phyloP scores from a whole-genome alignment of 345 rosid genomes.

The Isatis tinctoria region DNA sequence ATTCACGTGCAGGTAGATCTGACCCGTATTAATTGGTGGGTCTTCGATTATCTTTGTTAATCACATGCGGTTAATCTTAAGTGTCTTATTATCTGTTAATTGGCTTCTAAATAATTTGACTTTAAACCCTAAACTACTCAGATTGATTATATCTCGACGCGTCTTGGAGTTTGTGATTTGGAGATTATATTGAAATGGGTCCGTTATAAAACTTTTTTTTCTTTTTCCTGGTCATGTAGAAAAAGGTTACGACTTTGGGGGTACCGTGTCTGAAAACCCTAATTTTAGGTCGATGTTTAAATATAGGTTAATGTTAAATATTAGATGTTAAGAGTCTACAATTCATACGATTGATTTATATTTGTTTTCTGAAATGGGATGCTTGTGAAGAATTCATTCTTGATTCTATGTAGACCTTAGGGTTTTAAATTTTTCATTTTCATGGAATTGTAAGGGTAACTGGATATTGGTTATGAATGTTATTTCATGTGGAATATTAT shows the following conservation, averaged over 20 bases:
- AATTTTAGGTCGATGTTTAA: slow-evolving; percentile 24
- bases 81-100: slow-evolving; percentile 35
- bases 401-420: slow-evolving; percentile 38
- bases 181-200: slow-evolving; percentile 28
- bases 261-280: slow-evolving; percentile 43
- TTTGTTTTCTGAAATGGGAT: slow-evolving; percentile 1
- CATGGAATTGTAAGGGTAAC: slow-evolving; percentile 5
- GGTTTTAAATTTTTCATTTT: slow-evolving; percentile 30
- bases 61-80: slow-evolving; percentile 21
- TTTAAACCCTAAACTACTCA: slow-evolving; percentile 47
- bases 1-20: slow-evolving; percentile 38
- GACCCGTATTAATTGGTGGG: slow-evolving; percentile 35
- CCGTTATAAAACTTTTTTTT: neutral
- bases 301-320: neutral
- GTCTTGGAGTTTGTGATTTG: slow-evolving; percentile 6
- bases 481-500: slow-evolving; percentile 29
- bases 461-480: slow-evolving; percentile 20
- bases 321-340: neutral
- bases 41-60: slow-evolving; percentile 24
- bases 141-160: slow-evolving; percentile 4
- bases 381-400: slow-evolving; percentile 6
- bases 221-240: slow-evolving; percentile 17
- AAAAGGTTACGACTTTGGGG: neutral
- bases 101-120: slow-evolving; percentile 28
- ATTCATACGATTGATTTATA: neutral